Base-by-base conservation (phyloP, 129 eudicot genomes). In the Sambucus nigra region DNA sequence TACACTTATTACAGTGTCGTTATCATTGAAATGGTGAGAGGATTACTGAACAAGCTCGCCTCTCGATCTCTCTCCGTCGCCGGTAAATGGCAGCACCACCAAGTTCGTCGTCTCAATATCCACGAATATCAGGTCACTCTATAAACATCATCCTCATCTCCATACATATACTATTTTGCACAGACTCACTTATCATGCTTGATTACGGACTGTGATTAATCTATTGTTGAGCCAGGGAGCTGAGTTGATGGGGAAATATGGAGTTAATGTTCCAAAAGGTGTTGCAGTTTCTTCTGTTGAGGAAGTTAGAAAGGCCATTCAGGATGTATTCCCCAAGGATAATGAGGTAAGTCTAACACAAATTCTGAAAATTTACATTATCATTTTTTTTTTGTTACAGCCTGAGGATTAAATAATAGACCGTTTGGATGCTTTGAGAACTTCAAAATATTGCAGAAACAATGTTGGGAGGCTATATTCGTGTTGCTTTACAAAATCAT, bases 41-140 rank as follows among this genome's bases (percentile, higher is more conserved):
- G 79, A 55, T 74, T 80, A 55, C 54, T 85, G 25, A 73, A 76
- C 58, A 91, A 81, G 47, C 69, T 91, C 25, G 86, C 83, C 22
- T 67, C 73, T 23, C 76, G 76, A 45, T 73, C 95, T 19, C 78
- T 91, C 59, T 73, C 84, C n/a, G 67, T 85, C 62, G 89, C 94
- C 69, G 94, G 95, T 40, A 82, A 74, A 86, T 91, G 94, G 94
- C 98, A 91, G 51, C 95, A 79, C 24, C 94, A 91, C 57, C 98
- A 91, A 87, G 86, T 91, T 70, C 98, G 98, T 29, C 95, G 94
- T 56, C 95, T 91, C 82, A 91, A 91, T 61, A 82, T 91, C 57
- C 98, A 91, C 52, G 98, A 91, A 55, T 91, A 85, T 68, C 98
- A 91, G 95, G 98, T 84, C 17, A 13, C 44, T 4, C 8, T 15